phyloP scores from a whole-genome alignment of 2,329 filamentous ascomycete genomes.

The Fusarium musae region DNA sequence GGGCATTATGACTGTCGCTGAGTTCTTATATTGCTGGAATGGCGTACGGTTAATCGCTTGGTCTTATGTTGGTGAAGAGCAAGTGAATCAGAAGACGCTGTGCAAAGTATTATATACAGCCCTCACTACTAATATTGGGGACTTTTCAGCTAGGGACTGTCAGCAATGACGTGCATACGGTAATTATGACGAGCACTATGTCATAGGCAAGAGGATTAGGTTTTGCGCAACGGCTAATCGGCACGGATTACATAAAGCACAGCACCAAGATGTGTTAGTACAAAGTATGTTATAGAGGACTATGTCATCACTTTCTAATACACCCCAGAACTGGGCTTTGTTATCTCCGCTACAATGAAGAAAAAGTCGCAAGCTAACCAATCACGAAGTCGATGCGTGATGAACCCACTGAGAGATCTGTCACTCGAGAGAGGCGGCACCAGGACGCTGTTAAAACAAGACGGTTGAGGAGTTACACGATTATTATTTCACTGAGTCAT shows the following conservation, averaged over 20 bases:
- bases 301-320: neutral
- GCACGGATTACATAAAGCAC: neutral
- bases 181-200: neutral
- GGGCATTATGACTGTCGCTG: neutral
- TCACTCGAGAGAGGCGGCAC: too few species aligned
- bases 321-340: too few species aligned
- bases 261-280: neutral
- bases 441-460: too few species aligned
- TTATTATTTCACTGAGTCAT: too few species aligned
- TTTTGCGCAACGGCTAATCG: neutral
- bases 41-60: rapidly evolving
- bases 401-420: too few species aligned
- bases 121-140: rapidly evolving
- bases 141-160: neutral
- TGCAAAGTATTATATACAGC: rapidly evolving
- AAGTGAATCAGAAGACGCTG: neutral
- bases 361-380: too few species aligned
- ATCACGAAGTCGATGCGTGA: too few species aligned
- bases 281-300: neutral
- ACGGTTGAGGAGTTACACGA: too few species aligned
- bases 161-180: neutral
- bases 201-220: neutral
- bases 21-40: rapidly evolving
- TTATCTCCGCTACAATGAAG: too few species aligned
- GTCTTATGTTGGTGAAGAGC: rapidly evolving